Evolutionary conservation across 2,329 filamentous ascomycete species (phyloP).

Genomic region (Ceratocystis cubensis): DNA sequence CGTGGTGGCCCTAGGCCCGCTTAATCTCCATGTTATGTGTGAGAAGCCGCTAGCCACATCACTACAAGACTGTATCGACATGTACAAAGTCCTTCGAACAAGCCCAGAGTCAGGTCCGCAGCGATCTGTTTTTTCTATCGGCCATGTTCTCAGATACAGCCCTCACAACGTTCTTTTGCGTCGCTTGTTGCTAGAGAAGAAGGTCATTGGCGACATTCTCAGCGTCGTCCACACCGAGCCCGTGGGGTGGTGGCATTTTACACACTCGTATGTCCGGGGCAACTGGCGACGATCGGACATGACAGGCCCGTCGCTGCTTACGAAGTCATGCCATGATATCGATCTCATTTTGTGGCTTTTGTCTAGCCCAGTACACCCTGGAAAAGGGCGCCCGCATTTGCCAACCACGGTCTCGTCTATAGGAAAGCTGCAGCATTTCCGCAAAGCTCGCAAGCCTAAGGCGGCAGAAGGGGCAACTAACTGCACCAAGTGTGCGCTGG

Average conservation of each 20-base stretch:
- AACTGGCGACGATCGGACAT: constrained; percentile 80
- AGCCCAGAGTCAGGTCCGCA: constrained; percentile 22
- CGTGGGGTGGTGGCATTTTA: constrained; percentile 92
- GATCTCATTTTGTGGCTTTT: constrained; percentile 87
- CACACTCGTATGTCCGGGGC: constrained; percentile 79
- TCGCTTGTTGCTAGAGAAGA: constrained; percentile 61
- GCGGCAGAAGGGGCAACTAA: constrained; percentile 69
- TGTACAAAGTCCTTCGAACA: constrained; percentile 47
- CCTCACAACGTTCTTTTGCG: constrained; percentile 82
- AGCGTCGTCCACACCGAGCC: constrained; percentile 88
- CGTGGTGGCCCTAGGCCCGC: constrained; percentile 56
- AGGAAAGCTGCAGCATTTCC: constrained; percentile 69
- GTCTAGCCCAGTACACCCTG: constrained; percentile 49
- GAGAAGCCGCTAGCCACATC: constrained; percentile 87
- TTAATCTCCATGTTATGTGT: constrained; percentile 73
- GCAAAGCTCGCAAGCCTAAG: constrained; percentile 59
- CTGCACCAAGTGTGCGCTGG: constrained; percentile 59
- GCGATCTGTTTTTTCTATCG: constrained; percentile 64
- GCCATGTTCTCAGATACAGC: constrained; percentile 86
- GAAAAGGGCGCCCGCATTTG: constrained; percentile 48
- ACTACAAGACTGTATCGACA: constrained; percentile 62
- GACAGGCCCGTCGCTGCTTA: constrained; percentile 70
- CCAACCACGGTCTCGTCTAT: constrained; percentile 64
- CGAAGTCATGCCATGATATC: constrained; percentile 93
- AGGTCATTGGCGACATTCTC: constrained; percentile 69